phyloP scores from a whole-genome alignment of 2,329 filamentous ascomycete species.

The Fusarium gaditjirri region DNA sequence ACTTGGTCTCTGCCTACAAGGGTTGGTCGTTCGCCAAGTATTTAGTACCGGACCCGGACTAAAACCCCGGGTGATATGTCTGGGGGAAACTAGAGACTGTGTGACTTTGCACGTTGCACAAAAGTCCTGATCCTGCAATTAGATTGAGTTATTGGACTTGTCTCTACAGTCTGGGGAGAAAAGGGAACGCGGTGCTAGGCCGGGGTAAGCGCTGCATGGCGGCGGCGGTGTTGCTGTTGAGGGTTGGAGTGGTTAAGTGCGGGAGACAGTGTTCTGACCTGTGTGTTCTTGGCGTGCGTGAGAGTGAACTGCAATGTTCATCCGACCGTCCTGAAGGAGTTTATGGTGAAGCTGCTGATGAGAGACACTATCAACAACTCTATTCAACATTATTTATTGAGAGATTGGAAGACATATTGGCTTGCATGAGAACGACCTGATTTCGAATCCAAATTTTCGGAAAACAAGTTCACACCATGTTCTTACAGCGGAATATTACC shows the following conservation, averaged over 20 bases:
- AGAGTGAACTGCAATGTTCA: background rate
- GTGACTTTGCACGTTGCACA: conserved; percentile 8
- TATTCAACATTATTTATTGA: background rate
- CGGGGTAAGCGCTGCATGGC: conserved; percentile 42
- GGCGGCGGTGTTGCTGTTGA: conserved; percentile 33
- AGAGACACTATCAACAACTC: background rate
- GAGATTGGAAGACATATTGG: background rate
- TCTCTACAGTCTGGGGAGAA: background rate
- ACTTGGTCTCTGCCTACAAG: background rate
- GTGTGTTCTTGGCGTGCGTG: conserved; percentile 4
- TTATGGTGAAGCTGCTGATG: background rate
- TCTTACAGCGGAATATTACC: background rate
- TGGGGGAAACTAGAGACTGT: conserved; percentile 36
- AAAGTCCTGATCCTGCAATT: background rate
- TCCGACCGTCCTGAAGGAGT: background rate
- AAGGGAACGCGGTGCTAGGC: conserved; percentile 20
- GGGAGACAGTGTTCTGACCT: conserved; percentile 32
- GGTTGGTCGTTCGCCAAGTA: conserved; percentile 8
- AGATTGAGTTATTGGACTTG: background rate
- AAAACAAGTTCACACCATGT: background rate
- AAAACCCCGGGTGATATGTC: conserved; percentile 22
- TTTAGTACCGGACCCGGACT: conserved; percentile 25
- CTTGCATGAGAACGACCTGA: background rate
- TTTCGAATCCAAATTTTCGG: background rate
- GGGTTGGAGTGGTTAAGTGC: conserved; percentile 18